A percentile compares a stretch with the other conserved stretches of the same genome.
Evolutionary conservation across 1,284 basidiomycete genomes (phyloP).

Genomic region (Mixia osmundae): DNA sequence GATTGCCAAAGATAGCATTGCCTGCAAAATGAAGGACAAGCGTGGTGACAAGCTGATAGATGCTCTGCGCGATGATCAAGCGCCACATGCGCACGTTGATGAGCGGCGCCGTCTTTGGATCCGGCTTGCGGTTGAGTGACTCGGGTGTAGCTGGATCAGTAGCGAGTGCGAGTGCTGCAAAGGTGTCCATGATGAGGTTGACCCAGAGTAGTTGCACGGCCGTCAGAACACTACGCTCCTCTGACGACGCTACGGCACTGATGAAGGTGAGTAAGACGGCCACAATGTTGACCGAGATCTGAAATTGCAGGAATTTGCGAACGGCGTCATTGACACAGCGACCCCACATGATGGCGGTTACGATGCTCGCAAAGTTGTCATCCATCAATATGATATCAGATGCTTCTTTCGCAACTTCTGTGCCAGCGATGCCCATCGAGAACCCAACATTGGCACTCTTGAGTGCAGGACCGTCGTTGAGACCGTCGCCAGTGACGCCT

Average conservation of each 20-base stretch:
- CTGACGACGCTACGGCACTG: conserved; percentile 52
- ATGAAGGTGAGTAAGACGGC: conserved; percentile 87
- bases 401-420: conserved; percentile 96
- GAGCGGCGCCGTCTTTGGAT: conserved; percentile 61
- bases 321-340: conserved; percentile 95
- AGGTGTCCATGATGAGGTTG: conserved; percentile 64
- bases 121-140: conserved; percentile 61
- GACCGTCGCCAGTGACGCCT: conserved; percentile 93
- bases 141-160: conserved; percentile 74
- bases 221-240: conserved; percentile 43
- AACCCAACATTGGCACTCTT: conserved; percentile 49
- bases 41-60: conserved; percentile 63
- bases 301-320: conserved; percentile 94
- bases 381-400: conserved; percentile 94
- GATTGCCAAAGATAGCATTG: conserved; percentile 39
- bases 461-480: conserved; percentile 61
- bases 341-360: conserved; percentile 96
- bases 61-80: conserved; percentile 37
- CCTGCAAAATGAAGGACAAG: conserved; percentile 80
- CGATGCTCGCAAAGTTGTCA: conserved; percentile 88
- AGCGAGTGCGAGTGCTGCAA: conserved; percentile 85
- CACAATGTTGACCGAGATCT: conserved; percentile 85
- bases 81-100: conserved; percentile 48
- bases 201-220: conserved; percentile 95
- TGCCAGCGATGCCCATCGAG: conserved; percentile 93